Evolutionary conservation across 2,329 filamentous ascomycete genomes (phyloP).

Genomic region (Colletotrichum caudatum): DNA sequence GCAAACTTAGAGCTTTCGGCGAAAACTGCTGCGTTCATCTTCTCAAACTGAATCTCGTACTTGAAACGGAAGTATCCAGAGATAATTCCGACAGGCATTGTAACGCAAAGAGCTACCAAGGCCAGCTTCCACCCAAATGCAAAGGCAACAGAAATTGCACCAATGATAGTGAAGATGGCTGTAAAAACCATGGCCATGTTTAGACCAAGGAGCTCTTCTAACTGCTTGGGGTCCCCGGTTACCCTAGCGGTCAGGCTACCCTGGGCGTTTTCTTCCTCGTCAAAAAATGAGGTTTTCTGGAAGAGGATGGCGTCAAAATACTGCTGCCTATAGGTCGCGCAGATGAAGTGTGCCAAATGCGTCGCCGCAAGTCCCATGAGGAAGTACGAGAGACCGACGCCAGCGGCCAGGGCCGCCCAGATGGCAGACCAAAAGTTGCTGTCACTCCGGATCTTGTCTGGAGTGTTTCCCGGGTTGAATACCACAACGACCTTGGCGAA

Average conservation of each 20-base stretch:
- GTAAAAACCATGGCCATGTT: conserved; percentile 74
- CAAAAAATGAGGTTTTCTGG: conserved; percentile 71
- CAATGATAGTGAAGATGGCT: conserved; percentile 74
- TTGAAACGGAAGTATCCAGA: conserved; percentile 65
- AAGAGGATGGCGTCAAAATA: conserved; percentile 72
- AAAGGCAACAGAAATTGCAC: conserved; percentile 75
- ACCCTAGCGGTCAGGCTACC: conserved; percentile 70
- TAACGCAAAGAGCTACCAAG: conserved; percentile 73
- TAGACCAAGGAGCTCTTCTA: conserved; percentile 72
- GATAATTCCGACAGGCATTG: conserved; percentile 62
- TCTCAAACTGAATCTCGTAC: conserved; percentile 75
- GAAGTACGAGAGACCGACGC: conserved; percentile 66
- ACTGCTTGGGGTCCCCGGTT: conserved; percentile 67
- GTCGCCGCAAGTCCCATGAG: conserved; percentile 59
- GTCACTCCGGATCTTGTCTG: conserved; percentile 52
- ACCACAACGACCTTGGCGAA: conserved; percentile 66
- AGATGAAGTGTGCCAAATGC: conserved; percentile 60
- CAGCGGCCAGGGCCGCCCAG: conserved; percentile 71
- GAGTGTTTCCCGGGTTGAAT: conserved; percentile 55
- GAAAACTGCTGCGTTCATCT: conserved; percentile 76
- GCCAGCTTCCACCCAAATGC: conserved; percentile 82
- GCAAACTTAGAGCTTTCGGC: conserved; percentile 80
- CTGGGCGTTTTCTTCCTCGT: conserved; percentile 69
- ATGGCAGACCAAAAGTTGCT: conserved; percentile 74
- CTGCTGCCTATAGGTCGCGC: conserved; percentile 68